These are phyloP conservation scores for Populus davidiana DNA, from an alignment of 345 rosid genomes.

Conservation along the genomic window DNA sequence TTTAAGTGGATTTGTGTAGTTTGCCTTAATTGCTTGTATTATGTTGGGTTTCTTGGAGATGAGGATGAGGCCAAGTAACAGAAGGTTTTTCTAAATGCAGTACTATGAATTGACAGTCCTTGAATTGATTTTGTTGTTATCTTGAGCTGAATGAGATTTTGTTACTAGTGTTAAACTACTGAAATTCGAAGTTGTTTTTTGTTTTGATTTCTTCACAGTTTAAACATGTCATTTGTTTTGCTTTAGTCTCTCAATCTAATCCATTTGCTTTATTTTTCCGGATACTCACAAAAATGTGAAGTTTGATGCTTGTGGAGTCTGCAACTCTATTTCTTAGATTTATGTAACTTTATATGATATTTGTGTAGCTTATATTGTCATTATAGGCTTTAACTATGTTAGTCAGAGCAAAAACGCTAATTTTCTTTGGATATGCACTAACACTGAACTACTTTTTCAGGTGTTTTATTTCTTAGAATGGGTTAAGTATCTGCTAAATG, in stretches of 20 bases:
- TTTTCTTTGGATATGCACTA: not conserved
- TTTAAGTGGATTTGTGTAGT: not conserved
- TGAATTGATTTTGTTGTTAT: not conserved
- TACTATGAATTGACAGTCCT: not conserved
- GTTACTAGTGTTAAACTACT: not conserved
- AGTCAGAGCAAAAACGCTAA: not conserved
- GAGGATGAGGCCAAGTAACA: not conserved
- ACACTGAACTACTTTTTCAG: conserved; percentile 33
- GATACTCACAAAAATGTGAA: not conserved
- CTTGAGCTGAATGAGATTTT: not conserved
- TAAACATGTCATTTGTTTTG: not conserved
- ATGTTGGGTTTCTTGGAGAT: not conserved
- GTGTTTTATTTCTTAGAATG: conserved; percentile 93
- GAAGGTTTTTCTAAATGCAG: not conserved
- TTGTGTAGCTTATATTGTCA: not conserved
- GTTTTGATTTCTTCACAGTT: not conserved
- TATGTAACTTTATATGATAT: not conserved
- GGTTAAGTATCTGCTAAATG: conserved; percentile 83
- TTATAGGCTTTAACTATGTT: not conserved
- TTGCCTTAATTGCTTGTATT: not conserved
- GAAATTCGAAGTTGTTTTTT: not conserved
- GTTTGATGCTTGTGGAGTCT: not conserved
- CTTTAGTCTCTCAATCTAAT: not conserved
- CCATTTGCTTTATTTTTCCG: not conserved
- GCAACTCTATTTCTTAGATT: not conserved